Percentiles rank a stretch among this genome's conserved stretches.
phyloP scores from a whole-genome alignment of 2,329 filamentous ascomycete genomes.

The Oidium heveae region DNA sequence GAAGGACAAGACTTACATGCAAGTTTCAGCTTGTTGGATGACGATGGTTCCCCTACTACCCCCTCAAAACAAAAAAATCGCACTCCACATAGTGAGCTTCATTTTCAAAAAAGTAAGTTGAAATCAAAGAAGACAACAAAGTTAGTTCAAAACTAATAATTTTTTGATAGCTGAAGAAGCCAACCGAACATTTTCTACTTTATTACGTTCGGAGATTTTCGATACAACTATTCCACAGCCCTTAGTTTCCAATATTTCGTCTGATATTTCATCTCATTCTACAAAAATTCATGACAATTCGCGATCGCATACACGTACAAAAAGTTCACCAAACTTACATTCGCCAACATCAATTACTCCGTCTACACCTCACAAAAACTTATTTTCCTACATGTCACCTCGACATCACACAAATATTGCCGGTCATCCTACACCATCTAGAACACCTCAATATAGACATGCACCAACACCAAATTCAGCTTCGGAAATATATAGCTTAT shows the following conservation, averaged over 20 bases:
- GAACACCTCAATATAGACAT: conserved; percentile 71
- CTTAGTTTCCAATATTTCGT: conserved; percentile 29
- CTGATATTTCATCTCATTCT: conserved; percentile 30
- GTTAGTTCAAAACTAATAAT: conserved; percentile 1
- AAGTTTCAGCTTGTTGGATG: conserved; percentile 75
- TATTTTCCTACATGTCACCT: conserved; percentile 77
- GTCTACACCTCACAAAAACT: conserved; percentile 89
- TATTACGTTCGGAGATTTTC: conserved; percentile 80
- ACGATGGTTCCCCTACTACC: conserved; percentile 79
- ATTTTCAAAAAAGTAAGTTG: conserved; percentile 70
- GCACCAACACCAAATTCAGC: conserved; percentile 70
- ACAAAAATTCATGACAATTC: conserved; percentile 37
- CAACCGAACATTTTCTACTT: conserved; percentile 70
- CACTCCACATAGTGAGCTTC: conserved; percentile 65
- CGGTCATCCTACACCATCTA: conserved; percentile 68
- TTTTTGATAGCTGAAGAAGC: conserved; percentile 52
- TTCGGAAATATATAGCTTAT: conserved; percentile 86
- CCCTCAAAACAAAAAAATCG: conserved; percentile 68
- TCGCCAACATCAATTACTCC: conserved; percentile 61
- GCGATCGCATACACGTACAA: conserved; percentile 60
- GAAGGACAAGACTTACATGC: conserved; percentile 83
- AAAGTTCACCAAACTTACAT: conserved; percentile 29
- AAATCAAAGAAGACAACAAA: not conserved
- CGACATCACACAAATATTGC: conserved; percentile 38
- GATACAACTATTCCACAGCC: conserved; percentile 73